A percentile compares a stretch with the other conserved stretches of the same genome.
phyloP scores from a whole-genome alignment of 2,329 filamentous ascomycete species.

The Xylariaceae sp. region DNA sequence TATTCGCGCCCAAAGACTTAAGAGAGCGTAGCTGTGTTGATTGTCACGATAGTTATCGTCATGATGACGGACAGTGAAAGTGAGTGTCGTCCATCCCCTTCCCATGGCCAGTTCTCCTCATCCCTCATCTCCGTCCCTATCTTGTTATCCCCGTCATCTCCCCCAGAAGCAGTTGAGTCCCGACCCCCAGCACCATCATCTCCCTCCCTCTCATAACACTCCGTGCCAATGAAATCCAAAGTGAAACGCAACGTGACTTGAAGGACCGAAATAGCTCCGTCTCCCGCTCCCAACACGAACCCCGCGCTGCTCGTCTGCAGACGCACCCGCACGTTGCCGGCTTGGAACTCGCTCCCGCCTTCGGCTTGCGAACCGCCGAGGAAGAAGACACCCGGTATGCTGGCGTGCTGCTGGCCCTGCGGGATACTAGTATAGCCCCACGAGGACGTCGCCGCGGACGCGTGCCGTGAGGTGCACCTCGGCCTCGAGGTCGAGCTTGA shows the following conservation, averaged over 20 bases:
- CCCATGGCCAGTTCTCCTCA: neutral
- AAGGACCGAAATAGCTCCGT: constrained; percentile 15
- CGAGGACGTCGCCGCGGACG: constrained; percentile 57
- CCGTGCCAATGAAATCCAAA: constrained; percentile 11
- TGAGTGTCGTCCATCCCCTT: constrained; percentile 11
- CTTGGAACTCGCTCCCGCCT: constrained; percentile 4
- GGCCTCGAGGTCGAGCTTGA: constrained; percentile 60
- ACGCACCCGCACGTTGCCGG: constrained; percentile 7
- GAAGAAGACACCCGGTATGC: constrained; percentile 16
- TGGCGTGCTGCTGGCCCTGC: constrained; percentile 13
- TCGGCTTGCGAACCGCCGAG: constrained; percentile 11
- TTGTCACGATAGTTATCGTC: constrained; percentile 21
- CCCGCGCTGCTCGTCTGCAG: constrained; percentile 15
- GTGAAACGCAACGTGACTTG: constrained; percentile 17
- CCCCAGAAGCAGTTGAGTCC: neutral
- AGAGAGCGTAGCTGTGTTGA: constrained; percentile 19
- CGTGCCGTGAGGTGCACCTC: constrained; percentile 59
- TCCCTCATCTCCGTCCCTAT: neutral
- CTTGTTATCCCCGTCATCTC: neutral
- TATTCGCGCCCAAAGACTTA: constrained; percentile 1
- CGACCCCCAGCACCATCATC: constrained; percentile 4
- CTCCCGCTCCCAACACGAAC: constrained; percentile 16
- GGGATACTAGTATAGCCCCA: constrained; percentile 49
- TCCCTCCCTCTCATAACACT: constrained; percentile 5
- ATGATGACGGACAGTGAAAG: constrained; percentile 19